Percentiles rank a stretch among this genome's conserved stretches.
These are phyloP conservation scores for Solanum hybrid DNA, from an alignment of 305 asterid species.

Conservation along the genomic window DNA sequence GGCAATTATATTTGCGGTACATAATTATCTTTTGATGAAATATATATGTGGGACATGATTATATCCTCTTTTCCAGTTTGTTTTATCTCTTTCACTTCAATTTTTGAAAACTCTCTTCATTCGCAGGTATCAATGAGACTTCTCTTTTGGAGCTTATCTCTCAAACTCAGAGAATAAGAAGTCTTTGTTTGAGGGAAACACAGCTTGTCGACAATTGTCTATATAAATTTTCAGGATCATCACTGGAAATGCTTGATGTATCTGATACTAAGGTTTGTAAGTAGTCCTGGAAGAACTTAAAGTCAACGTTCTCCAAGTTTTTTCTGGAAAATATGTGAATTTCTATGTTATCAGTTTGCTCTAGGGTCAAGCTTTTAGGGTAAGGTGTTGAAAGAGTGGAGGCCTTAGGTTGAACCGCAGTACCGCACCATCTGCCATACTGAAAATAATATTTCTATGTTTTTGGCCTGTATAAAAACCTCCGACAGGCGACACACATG, in stretches of 20 bases:
- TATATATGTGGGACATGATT: not conserved
- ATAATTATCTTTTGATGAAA: not conserved
- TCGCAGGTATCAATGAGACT: slow-evolving; percentile 45
- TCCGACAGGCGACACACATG: not conserved
- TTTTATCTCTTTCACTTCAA: not conserved
- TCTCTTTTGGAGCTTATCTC: slow-evolving; percentile 52
- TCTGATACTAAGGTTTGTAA: slow-evolving; percentile 64
- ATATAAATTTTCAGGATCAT: slow-evolving; percentile 44
- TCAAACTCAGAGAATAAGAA: slow-evolving; percentile 40
- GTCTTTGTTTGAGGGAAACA: slow-evolving; percentile 63
- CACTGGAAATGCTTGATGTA: slow-evolving; percentile 79
- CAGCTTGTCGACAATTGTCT: slow-evolving; percentile 52
- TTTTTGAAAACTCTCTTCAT: slow-evolving; percentile 5
- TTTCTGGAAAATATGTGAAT: not conserved
- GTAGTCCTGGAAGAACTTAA: not conserved
- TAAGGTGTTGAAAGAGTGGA: not conserved
- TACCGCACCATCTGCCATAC: not conserved
- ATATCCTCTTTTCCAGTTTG: not conserved
- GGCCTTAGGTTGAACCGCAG: not conserved
- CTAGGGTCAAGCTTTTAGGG: not conserved
- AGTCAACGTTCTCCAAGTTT: not conserved
- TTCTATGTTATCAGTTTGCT: not conserved
- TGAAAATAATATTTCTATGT: not conserved
- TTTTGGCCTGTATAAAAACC: not conserved
- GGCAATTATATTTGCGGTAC: not conserved